Evolutionary conservation across 768 basidiomycete species (phyloP), one percentile per base, ranked within the genome.

Genomic region (Lactarius hatsudake): DNA sequence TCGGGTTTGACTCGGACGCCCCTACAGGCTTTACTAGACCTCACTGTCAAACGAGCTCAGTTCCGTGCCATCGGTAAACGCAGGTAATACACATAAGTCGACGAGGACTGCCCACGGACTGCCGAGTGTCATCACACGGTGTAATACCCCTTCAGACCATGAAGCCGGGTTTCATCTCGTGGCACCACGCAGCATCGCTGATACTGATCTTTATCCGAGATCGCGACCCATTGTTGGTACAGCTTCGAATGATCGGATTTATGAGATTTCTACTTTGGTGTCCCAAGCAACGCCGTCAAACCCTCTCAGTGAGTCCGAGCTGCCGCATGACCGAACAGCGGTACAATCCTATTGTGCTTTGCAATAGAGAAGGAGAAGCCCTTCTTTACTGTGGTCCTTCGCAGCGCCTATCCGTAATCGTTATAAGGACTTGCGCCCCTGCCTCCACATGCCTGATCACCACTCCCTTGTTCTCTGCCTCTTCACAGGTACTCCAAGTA

Each of bases 341-440:
- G 51, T 53, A 9, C 26, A 2, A 13, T 53, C 26, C 51, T 53
- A 53, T 53, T 53, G 51, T 53, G 23, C 23, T 53, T 51, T 23
- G 8, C 43, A 45, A 45, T 45, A 20, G 5, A 13, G 12, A 13
- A 9, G 12, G 13, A 13, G 12, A 13, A 9, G 23, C 51, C 23
- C 48, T 51, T 51, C 48, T 51, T 51, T 5, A 4, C 23, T 26
- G 23, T 54, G 9, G 34, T 57, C 40, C 23, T 65, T 56, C 34
- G 55, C 65, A 42, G 48, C 68, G 61, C 61, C 40, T 69, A 67
- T 28, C 68, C 64, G 34, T 69, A 67, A 43, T 62, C 23, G 65
- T 59, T 67, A 69, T 66, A 69, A 69, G 61, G 30, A 38, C 56
- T 6, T 5, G 51, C 13, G 4, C 8, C 57, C 38, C 45, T 23